Evolutionary conservation across 2,329 filamentous ascomycete species (phyloP).

Genomic region (Arthrobotrys sinensis): DNA sequence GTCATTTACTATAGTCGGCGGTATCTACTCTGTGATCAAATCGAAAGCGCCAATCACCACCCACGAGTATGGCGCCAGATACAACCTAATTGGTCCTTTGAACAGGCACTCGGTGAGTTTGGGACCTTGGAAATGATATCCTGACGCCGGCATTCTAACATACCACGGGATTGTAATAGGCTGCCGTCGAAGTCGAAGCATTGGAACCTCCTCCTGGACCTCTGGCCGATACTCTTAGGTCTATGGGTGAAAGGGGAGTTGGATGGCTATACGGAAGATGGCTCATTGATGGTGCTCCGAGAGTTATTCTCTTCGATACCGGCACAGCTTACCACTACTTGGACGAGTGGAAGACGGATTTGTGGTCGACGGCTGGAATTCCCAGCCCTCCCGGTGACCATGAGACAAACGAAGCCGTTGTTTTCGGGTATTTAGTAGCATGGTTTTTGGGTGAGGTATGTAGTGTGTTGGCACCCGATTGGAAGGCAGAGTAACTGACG

Average conservation of each 20-base stretch:
- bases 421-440: constrained; percentile 96
- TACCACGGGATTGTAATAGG: constrained; percentile 70
- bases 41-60: constrained; percentile 98
- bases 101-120: constrained; percentile 86
- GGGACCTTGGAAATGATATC: constrained; percentile 9
- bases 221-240: constrained; percentile 84
- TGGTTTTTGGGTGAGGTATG: constrained; percentile 98
- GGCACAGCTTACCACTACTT: constrained; percentile 91
- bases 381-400: constrained; percentile 92
- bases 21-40: constrained; percentile 99
- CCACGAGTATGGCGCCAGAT: constrained; percentile 97
- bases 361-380: constrained; percentile 93
- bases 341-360: constrained; percentile 96
- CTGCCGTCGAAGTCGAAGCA: constrained; percentile 97
- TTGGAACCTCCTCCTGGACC: constrained; percentile 86
- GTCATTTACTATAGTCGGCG: constrained; percentile 77
- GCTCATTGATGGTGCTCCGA: constrained; percentile 95
- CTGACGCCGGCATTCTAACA: not conserved
- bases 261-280: constrained; percentile 93
- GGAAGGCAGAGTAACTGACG: constrained; percentile 38
- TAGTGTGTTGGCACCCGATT: constrained; percentile 36
- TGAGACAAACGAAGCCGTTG: constrained; percentile 97
- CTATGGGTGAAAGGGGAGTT: constrained; percentile 93
- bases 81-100: constrained; percentile 93
- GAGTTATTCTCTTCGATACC: constrained; percentile 94